These are phyloP conservation scores for Tilletia walkeri DNA, from an alignment of 1,284 basidiomycete species.

Conservation along the genomic window DNA sequence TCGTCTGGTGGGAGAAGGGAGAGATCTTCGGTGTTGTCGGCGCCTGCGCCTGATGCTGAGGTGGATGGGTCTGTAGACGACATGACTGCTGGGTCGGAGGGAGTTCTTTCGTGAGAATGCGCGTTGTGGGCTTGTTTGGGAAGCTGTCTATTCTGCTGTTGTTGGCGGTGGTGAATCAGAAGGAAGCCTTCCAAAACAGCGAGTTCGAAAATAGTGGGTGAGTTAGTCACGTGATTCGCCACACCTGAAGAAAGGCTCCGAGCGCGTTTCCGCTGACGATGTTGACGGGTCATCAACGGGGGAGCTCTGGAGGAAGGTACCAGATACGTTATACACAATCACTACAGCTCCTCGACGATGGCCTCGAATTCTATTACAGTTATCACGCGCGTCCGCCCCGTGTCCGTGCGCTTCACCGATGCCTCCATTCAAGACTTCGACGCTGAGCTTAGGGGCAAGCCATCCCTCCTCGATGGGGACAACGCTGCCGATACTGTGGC, in stretches of 20 bases:
- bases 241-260: no score
- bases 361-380: background rate
- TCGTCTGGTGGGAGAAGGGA: slow-evolving; percentile 29
- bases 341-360: background rate
- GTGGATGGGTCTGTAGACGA: background rate
- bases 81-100: background rate
- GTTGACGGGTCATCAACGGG: no score
- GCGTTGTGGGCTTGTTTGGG: no score
- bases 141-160: background rate
- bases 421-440: slow-evolving; percentile 6
- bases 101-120: background rate
- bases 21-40: background rate
- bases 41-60: background rate
- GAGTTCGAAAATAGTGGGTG: no score
- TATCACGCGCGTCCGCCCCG: slow-evolving; percentile 3
- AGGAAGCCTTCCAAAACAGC: no score
- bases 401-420: slow-evolving; percentile 21
- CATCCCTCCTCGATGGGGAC: background rate
- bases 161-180: background rate
- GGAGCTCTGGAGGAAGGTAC: no score
- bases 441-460: slow-evolving; percentile 3
- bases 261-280: no score
- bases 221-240: no score
- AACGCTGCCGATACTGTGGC: background rate
- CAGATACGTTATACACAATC: no score